phyloP scores from a whole-genome alignment of 768 basidiomycete species.

The Suillus luteus region DNA sequence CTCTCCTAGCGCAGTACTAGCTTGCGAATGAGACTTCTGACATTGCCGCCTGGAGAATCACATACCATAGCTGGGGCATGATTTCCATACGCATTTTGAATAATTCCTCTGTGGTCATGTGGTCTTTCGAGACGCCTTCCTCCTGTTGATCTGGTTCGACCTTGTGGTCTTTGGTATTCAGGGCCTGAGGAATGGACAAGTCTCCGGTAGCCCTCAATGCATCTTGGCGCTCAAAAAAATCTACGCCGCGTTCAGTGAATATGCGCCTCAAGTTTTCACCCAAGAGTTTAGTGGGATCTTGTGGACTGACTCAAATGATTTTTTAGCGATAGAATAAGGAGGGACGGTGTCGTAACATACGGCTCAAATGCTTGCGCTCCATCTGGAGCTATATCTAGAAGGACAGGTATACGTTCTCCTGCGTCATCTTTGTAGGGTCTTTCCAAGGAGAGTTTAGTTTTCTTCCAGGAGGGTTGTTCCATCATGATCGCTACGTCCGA shows the following conservation, averaged over 20 bases:
- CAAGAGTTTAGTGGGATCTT: constrained; percentile 58
- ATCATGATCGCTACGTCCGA: constrained; percentile 14
- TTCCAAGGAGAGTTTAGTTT: constrained; percentile 70
- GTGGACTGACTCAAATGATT: constrained; percentile 40
- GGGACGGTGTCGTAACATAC: constrained; percentile 43
- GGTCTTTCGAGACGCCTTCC: constrained; percentile 25
- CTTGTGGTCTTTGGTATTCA: constrained; percentile 31
- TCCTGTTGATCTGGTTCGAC: constrained; percentile 33
- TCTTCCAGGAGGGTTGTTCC: constrained; percentile 52
- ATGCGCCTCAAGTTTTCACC: constrained; percentile 68
- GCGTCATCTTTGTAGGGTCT: constrained; percentile 80
- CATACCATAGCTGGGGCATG: constrained; percentile 72
- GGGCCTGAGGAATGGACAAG: constrained; percentile 25
- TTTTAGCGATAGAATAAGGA: constrained; percentile 19
- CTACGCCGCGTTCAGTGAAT: constrained; percentile 70
- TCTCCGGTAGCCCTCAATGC: constrained; percentile 25
- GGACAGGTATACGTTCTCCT: constrained; percentile 58
- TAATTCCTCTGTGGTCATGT: constrained; percentile 76
- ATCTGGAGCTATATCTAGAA: constrained; percentile 70
- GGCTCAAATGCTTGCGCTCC: constrained; percentile 72
- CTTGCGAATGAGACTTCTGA: constrained; percentile 7
- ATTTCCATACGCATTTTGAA: constrained; percentile 74
- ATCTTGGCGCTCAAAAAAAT: constrained; percentile 67
- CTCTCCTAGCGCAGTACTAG: constrained; percentile 75
- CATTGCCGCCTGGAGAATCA: constrained; percentile 17